A percentile compares a stretch with the other conserved stretches of the same genome.
Conservation (phyloP, 306 rosid species). For the Prunus fruticosa region DNA sequence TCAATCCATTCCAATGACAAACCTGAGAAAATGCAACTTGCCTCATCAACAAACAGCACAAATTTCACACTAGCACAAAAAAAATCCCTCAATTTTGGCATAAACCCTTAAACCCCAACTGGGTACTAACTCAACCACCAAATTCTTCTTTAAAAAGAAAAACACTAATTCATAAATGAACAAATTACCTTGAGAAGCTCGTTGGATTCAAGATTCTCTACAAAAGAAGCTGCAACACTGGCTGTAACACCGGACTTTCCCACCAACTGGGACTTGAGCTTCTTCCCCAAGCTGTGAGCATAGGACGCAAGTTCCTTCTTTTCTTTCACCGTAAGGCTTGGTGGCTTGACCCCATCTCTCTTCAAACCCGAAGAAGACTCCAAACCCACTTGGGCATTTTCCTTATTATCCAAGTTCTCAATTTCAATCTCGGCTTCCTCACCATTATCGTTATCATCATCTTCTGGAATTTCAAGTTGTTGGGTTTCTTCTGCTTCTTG, state of each 20-base stretch:
- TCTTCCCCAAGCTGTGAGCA: conserved; percentile 87
- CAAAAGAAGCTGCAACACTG: conserved; percentile 64
- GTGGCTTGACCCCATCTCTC: conserved; percentile 48
- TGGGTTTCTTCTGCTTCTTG: conserved; percentile 10
- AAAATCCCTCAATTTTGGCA: not conserved
- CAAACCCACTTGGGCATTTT: not conserved
- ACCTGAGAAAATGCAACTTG: not conserved
- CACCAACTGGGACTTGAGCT: conserved; percentile 83
- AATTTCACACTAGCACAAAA: not conserved
- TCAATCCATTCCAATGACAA: not conserved
- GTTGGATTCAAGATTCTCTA: conserved; percentile 82
- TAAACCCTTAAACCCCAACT: not conserved
- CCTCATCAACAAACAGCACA: not conserved
- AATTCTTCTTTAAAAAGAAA: not conserved
- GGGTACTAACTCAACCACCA: not conserved
- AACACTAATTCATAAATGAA: not conserved
- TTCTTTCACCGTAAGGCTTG: conserved; percentile 68
- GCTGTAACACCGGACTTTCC: conserved; percentile 85
- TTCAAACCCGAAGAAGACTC: conserved; percentile 35
- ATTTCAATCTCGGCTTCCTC: not conserved
- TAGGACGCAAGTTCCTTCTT: conserved; percentile 80
- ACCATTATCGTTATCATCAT: not conserved
- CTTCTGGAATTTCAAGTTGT: not conserved
- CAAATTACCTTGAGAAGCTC: conserved; percentile 85
- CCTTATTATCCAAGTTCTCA: not conserved